These are phyloP conservation scores for Fraxinus paxiana DNA, from an alignment of 305 asterid species.

Conservation along the genomic window DNA sequence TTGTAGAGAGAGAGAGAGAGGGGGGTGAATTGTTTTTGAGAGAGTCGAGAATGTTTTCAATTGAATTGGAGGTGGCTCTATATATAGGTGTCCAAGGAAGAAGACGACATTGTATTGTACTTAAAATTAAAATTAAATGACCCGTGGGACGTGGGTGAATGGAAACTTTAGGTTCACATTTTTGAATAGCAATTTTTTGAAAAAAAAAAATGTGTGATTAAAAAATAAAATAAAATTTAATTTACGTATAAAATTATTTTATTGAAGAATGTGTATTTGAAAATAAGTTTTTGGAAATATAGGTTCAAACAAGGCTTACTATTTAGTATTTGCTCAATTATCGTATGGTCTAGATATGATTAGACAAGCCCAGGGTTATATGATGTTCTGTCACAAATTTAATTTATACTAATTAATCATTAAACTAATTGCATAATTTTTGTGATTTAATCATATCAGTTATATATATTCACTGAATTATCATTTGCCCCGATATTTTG, in stretches of 20 bases:
- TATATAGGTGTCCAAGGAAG: constrained; percentile 20
- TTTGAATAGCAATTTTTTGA: no score
- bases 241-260: no score
- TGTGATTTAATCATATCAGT: neutral
- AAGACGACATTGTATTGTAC: constrained; percentile 16
- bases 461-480: neutral
- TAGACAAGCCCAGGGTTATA: neutral
- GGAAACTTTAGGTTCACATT: constrained; percentile 11
- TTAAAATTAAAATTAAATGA: constrained; percentile 14
- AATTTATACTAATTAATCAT: neutral
- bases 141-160: neutral
- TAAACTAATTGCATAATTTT: neutral
- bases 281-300: no score
- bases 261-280: no score
- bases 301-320: neutral
- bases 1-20: neutral
- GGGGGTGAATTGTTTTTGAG: neutral
- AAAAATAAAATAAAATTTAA: no score
- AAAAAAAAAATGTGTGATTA: no score
- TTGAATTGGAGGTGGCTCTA: constrained; percentile 27
- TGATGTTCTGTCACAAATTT: neutral
- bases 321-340: neutral
- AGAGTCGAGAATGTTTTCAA: constrained; percentile 18
- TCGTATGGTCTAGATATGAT: neutral
- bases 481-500: neutral